These are phyloP conservation scores for Suhomyces pyralidae DNA, from an alignment of 805 yeast species.

Conservation along the genomic window DNA sequence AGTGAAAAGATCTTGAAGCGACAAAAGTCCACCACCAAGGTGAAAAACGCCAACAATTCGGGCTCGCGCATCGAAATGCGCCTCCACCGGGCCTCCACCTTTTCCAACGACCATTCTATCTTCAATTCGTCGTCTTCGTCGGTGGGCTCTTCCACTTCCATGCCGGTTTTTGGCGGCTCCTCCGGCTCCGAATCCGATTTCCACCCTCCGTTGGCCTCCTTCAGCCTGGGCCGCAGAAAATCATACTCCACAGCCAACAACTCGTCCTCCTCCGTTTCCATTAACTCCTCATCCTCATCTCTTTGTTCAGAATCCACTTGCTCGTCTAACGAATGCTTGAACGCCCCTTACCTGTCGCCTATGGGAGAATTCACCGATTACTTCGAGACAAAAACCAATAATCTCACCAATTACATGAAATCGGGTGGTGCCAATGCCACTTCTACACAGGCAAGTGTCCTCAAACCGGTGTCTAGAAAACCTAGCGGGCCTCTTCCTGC, in stretches of 20 bases:
- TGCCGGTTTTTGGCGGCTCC: slow-evolving; percentile 3
- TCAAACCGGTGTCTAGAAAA: slow-evolving; percentile 2
- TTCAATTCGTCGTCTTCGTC: slow-evolving; percentile 7
- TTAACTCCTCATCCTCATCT: slow-evolving; percentile 31
- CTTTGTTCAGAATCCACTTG: slow-evolving; percentile 24
- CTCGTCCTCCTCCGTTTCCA: slow-evolving; percentile 23
- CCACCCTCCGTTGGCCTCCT: slow-evolving; percentile 28
- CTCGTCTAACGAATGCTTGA: slow-evolving; percentile 30
- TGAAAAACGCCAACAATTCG: slow-evolving; percentile 5
- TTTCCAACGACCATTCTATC: slow-evolving; percentile 20
- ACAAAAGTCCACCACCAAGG: slow-evolving; percentile 21
- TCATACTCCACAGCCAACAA: slow-evolving; percentile 15
- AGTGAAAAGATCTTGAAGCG: slow-evolving; percentile 31
- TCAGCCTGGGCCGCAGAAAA: slow-evolving; percentile 15
- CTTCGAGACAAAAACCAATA: slow-evolving; percentile 16
- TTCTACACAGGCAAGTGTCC: slow-evolving; percentile 4
- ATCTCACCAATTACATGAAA: slow-evolving; percentile 4
- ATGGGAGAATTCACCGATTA: slow-evolving; percentile 23
- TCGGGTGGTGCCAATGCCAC: slow-evolving; percentile 7
- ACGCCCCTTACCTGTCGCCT: slow-evolving; percentile 25
- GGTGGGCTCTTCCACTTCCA: slow-evolving; percentile 6
- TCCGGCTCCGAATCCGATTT: slow-evolving; percentile 17
- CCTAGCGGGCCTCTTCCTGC: slow-evolving; percentile 6
- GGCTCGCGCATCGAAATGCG: slow-evolving; percentile 9
- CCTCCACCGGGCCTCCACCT: slow-evolving; percentile 25